Base-by-base conservation (phyloP, 2,329 filamentous ascomycete species). In the Zarea fungicola region DNA sequence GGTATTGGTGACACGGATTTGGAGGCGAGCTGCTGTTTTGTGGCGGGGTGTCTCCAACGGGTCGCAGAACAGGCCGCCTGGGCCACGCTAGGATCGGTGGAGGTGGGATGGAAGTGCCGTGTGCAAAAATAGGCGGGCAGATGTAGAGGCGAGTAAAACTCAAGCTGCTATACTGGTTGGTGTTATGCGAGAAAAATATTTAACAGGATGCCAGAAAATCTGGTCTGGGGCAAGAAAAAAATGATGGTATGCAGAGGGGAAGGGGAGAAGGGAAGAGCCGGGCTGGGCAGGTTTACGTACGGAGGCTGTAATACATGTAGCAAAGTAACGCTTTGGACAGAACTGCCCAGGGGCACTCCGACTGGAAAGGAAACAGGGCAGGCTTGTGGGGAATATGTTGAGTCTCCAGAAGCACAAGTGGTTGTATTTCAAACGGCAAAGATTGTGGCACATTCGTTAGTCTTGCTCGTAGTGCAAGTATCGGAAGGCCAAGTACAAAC, bases 51-150 rank as follows among this genome's bases (percentile, higher is more conserved):
- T 34, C 48, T 50, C 40, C 41, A 44, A 40, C 41, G 9, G 48
- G 48, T 26, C 48, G 48, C 48, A 50, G 48, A 44, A 50, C 35
- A 32, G 41, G 48, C 48, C 48, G 47, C 40, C 28, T 25, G 18
- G 35, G 25, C 10, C 9, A 37, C 45, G 45, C 45, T 48, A 34
- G 45, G 45, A 42, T 48, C 45, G 42, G 32, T 16, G 37, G 22
- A 29, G 42, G n/a, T 29, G 23, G 23, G 21, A 9, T 37, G 43
- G 16, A 29, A 11, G 10, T 13, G 31, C 16, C 28, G 34, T 11
- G 16, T 26, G 21, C 10, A 21, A 21, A 6, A 18, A 22, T 11
- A 29, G 28, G 18, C 16, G 6, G 2, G 25, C 18, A 9, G 19
- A 28, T 22, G n/a, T n/a, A n/a, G 31, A 34, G 31, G n/a, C 10